Base-by-base conservation (phyloP, 2,329 filamentous ascomycete genomes). In the Didymella lethalis region DNA sequence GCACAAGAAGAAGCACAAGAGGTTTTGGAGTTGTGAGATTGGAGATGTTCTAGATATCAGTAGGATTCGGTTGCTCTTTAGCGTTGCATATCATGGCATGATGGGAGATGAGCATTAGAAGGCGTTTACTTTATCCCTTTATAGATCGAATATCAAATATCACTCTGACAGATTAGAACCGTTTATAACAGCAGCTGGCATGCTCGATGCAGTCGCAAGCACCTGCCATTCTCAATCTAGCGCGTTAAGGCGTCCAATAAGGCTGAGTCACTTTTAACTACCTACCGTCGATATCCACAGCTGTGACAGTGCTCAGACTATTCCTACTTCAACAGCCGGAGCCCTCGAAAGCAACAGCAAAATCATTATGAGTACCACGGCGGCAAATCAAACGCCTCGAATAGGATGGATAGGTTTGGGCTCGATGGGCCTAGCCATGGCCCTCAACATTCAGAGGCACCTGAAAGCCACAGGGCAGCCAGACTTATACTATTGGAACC, bases 351-450 rank as follows among this genome's bases (percentile, higher is more conserved):
- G 32, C 26, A 7, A 48, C 16, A 10, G 32, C 34, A 32, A 41
- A 7, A 12, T 5, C 11, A 28, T 8, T 25, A 51, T 51, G 48
- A 26, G 32, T n/a, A 34, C 7, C 6, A 31, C 41, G 18, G 11
- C 14, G 25, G 14, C 29, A n/a, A 20, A 25, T 29, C 20, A 49
- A n/a, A 26, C 2, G 4, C 28, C 20, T 18, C 7, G 26, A 18
- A 16, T 69, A 57, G 61, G 64, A 60, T 72, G 65, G 66, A 67
- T 70, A 11, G 83, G 83, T 4, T 77, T 85, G 0, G 82, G 83
- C 1, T 84, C 81, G 0, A 85, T 85, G 82, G 83, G 83, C 1
- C 70, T 75, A 6, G 70, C 68, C 20, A 85, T 85, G 83, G 80
- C 82, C 0, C 72, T 68, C 7, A 84, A 85, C 56, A 72, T 85